A percentile compares a stretch with the other conserved stretches of the same genome.
phyloP scores from a whole-genome alignment of 768 basidiomycete species.

The Lactarius sp. region DNA sequence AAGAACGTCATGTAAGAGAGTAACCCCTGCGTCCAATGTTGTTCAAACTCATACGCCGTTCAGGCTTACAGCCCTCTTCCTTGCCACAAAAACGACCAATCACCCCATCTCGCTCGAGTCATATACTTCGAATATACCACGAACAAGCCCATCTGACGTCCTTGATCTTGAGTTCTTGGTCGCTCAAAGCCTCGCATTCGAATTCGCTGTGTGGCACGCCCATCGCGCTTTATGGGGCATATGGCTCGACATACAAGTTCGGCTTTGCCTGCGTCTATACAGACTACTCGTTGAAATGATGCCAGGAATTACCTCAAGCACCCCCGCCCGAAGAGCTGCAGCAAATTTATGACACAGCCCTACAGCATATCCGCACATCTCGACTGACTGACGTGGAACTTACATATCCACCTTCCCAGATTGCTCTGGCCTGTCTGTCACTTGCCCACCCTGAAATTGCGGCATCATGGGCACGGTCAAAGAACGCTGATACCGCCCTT shows the following conservation, averaged over 20 bases:
- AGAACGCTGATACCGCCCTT: constrained; percentile 36
- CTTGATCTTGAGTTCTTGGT: constrained; percentile 94
- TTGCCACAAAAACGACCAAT: constrained; percentile 98
- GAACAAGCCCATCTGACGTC: constrained; percentile 75
- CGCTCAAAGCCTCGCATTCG: constrained; percentile 89
- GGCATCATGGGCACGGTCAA: constrained; percentile 53
- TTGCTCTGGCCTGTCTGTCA: constrained; percentile 76
- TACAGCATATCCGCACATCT: constrained; percentile 65
- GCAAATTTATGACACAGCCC: constrained; percentile 59
- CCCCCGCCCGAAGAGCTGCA: constrained; percentile 44
- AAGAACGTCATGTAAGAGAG: constrained; percentile 91
- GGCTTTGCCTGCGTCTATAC: constrained; percentile 25
- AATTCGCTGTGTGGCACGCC: constrained; percentile 91
- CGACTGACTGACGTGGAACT: constrained; percentile 90
- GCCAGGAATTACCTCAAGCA: constrained; percentile 54
- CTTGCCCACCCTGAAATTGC: constrained; percentile 58
- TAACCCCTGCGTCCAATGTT: background rate
- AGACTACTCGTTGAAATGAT: constrained; percentile 2
- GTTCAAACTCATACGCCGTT: constrained; percentile 3
- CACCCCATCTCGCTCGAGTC: constrained; percentile 82
- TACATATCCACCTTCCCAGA: constrained; percentile 89
- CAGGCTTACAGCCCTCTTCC: constrained; percentile 92
- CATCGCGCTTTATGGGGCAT: constrained; percentile 87
- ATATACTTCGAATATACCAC: constrained; percentile 80
- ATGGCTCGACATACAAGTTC: constrained; percentile 82